Evolutionary conservation across 177 flowering plant species (phyloP), one percentile per base, ranked within the genome.

Genomic region (Telopea speciosissima): DNA sequence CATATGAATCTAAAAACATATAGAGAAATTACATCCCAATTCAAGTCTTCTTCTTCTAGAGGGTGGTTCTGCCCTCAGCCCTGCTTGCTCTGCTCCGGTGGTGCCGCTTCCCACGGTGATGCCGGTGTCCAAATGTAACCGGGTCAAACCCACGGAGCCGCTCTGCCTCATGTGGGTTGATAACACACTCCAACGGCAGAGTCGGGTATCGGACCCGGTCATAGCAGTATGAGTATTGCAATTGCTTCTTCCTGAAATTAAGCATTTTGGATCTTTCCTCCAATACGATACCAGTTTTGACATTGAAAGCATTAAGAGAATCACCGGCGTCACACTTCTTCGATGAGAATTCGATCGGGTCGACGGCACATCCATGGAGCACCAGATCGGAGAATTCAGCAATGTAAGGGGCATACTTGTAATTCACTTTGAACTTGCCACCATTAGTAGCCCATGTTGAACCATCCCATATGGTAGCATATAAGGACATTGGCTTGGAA

Each of bases 391-490:
- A 79, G 73, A 89, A 89, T 42, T 87, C 74, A 0, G 93, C 83
- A 0, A 83, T 67, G 76, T 83, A 91, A 8, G 97, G 97, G 24
- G 92, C 87, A 26, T 89, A 89, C 62, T 83, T 91, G 84, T 91
- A 91, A 59, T 88, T 87, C 5, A 91, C 89, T 74, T 81, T 82
- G 83, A 87, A 89, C 54, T 82, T 84, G 31, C 97, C 97, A 31
- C 97, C 97, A 65, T 82, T 85, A 22, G 97, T 88, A 54, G 93
- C 97, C 97, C 97, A 91, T 49, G 72, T 78, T 4, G 97, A 91
- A 5, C 86, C 97, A 76, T 91, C 97, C 97, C 97, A 91, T 59
- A 91, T 88, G 25, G 97, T 91, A 25, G 90, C 86, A 76, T 89
- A 91, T 66, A 91, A 62, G 9, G 93, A 84, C 97, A 91, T 91